Evolutionary conservation across 108 stramenopile species (phyloP).

Genomic region (Fragilariopsis cylindrus): DNA sequence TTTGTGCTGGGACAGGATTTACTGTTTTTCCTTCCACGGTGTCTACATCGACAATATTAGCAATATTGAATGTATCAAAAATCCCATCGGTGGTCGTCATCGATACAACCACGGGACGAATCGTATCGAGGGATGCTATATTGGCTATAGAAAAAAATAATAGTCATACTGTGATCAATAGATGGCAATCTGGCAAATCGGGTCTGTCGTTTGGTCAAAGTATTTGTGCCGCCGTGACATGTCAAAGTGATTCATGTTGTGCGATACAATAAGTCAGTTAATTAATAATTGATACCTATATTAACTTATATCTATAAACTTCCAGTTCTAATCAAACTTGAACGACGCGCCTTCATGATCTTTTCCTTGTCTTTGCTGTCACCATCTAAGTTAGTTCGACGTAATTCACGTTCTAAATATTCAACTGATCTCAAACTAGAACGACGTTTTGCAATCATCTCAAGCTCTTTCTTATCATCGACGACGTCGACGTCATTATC

Average conservation of each 20-base stretch:
- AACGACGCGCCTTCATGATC: too few relatives aligned
- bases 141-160: conserved; percentile 33
- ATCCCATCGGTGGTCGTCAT: conserved; percentile 29
- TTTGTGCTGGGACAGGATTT: conserved; percentile 39
- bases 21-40: conserved; percentile 6
- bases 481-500: too few relatives aligned
- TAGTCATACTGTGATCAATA: conserved; percentile 24
- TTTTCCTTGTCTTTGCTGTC: too few relatives aligned
- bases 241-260: conserved; percentile 18
- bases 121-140: conserved; percentile 17
- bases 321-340: too few relatives aligned
- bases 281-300: too few relatives aligned
- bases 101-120: conserved; percentile 22
- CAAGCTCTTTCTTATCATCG: too few relatives aligned
- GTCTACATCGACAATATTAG: conserved; percentile 10
- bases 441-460: too few relatives aligned
- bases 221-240: background rate
- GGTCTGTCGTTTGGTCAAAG: conserved; percentile 21
- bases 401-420: too few relatives aligned
- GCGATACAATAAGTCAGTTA: background rate
- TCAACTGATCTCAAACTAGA: too few relatives aligned
- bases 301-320: too few relatives aligned
- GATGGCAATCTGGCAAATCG: conserved; percentile 29
- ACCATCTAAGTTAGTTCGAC: too few relatives aligned
- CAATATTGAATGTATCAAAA: conserved; percentile 24